Evolutionary conservation across 495 filamentous ascomycete genomes (phyloP), one percentile per base, ranked within the genome.

Genomic region (Neurospora sp.): DNA sequence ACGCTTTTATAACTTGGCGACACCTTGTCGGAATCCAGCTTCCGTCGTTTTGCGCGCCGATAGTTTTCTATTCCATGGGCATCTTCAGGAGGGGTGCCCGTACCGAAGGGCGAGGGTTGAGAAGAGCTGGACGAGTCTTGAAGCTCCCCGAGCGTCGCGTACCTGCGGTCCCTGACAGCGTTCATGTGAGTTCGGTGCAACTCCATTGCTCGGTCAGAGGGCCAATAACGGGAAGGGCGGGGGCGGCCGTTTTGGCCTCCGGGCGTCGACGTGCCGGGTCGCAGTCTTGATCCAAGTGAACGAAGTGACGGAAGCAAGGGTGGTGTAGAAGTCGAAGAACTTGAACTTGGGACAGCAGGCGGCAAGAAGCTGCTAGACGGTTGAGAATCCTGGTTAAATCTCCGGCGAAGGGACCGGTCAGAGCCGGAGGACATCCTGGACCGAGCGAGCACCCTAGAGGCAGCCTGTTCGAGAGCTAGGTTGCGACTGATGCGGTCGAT

Each of bases 1-100:
- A 94, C 91, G 5, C 86, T 87, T 68, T 84, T 84, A 31, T 87
- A 84, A 16, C 84, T 85, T 41, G 87, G 80, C 9, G 81, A 77
- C 12, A 83, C 75, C 71, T 83, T 84, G 70, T 93, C 91, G 7
- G 87, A 81, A 68, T 93, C 91, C 40, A 95, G 77, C 81, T 93
- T 94, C 71, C 93, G 87, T 42, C 94, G 88, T 79, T 97, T 97
- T 69, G 81, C 75, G 65, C 88, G 81, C 71, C 86, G 86, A 72
- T 81, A 35, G 22, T 65, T 65, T 65, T 65, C 53, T 35, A 65
- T 16, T 65, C 27, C 53, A 35, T 65, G 27, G 12, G 18, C 12
- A 37, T 78, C 79, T 59, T 83, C 76, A 44, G 78, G 69, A 12
- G 65, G 18, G n/a, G 53, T 72, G n/a, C 16, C 22, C 22, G 22